A percentile compares a stretch with the other conserved stretches of the same genome.
Evolutionary conservation across 1,284 basidiomycete genomes (phyloP).

Genomic region (Pseudozyma sp.): DNA sequence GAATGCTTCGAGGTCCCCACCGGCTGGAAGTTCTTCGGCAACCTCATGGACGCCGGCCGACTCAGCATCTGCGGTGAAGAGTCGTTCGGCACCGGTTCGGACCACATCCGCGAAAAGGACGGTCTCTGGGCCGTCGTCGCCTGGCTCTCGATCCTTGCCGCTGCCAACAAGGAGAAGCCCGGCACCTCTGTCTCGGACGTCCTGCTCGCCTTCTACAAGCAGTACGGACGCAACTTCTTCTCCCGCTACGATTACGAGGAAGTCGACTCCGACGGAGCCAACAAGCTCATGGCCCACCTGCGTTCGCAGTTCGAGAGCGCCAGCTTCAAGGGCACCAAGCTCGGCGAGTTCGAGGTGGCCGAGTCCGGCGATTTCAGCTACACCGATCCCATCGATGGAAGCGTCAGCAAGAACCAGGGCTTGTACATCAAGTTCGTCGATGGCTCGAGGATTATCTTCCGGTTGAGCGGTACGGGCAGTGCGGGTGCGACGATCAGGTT

Average conservation of each 20-base stretch:
- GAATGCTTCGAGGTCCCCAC: constrained; percentile 97
- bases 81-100: constrained; percentile 98
- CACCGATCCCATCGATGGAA: constrained; percentile 95
- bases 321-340: constrained; percentile 66
- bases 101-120: constrained; percentile 99
- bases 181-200: constrained; percentile 63
- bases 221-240: constrained; percentile 98
- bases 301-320: constrained; percentile 79
- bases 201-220: constrained; percentile 86
- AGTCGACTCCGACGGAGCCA: constrained; percentile 88
- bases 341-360: constrained; percentile 81
- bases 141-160: constrained; percentile 96
- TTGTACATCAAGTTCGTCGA: constrained; percentile 91
- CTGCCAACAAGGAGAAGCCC: constrained; percentile 79
- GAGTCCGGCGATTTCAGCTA: constrained; percentile 90
- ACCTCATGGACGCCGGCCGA: constrained; percentile 97
- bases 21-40: constrained; percentile 99
- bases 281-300: constrained; percentile 83
- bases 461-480: constrained; percentile 93
- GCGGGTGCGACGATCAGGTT: constrained; percentile 83
- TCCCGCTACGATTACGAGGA: constrained; percentile 98
- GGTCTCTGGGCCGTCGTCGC: constrained; percentile 97
- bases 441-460: constrained; percentile 92
- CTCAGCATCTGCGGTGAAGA: constrained; percentile 99
- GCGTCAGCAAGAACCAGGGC: constrained; percentile 93